Evolutionary conservation across 306 rosid genomes (phyloP).

Genomic region (Casuarina cunninghamiana): DNA sequence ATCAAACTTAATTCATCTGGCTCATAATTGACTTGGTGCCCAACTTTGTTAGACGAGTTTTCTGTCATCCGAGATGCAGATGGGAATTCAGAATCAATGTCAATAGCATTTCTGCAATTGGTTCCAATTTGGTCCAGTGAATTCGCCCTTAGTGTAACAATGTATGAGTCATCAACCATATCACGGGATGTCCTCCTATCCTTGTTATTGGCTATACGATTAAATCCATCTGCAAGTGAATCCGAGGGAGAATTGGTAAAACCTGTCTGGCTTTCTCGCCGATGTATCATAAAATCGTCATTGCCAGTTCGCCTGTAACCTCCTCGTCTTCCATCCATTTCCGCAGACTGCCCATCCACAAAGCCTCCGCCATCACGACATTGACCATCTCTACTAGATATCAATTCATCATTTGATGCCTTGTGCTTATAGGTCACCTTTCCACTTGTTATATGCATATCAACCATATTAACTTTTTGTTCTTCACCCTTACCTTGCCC

Average conservation of each 20-base stretch:
- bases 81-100: slow-evolving; percentile 77
- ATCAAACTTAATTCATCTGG: slow-evolving; percentile 81
- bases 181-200: slow-evolving; percentile 59
- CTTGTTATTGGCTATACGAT: slow-evolving; percentile 36
- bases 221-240: slow-evolving; percentile 54
- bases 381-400: slow-evolving; percentile 44
- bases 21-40: slow-evolving; percentile 52
- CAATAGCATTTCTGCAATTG: slow-evolving; percentile 66
- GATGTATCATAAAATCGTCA: slow-evolving; percentile 71
- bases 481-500: slow-evolving; percentile 45
- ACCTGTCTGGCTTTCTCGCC: slow-evolving; percentile 48
- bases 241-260: slow-evolving; percentile 42
- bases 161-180: slow-evolving; percentile 80
- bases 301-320: slow-evolving; percentile 50
- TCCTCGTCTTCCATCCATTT: slow-evolving; percentile 58
- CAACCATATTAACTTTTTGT: slow-evolving; percentile 48
- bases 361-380: slow-evolving; percentile 38
- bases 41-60: slow-evolving; percentile 37
- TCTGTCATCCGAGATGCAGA: slow-evolving; percentile 44
- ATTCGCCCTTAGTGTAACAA: slow-evolving; percentile 60
- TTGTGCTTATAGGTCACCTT: slow-evolving; percentile 44
- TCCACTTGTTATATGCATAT: slow-evolving; percentile 55
- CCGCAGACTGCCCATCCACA: slow-evolving; percentile 56
- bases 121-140: slow-evolving; percentile 54
- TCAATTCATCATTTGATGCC: slow-evolving; percentile 53